Base-by-base conservation (phyloP, 2,329 filamentous ascomycete species). In the Exophiala alcalophila region DNA sequence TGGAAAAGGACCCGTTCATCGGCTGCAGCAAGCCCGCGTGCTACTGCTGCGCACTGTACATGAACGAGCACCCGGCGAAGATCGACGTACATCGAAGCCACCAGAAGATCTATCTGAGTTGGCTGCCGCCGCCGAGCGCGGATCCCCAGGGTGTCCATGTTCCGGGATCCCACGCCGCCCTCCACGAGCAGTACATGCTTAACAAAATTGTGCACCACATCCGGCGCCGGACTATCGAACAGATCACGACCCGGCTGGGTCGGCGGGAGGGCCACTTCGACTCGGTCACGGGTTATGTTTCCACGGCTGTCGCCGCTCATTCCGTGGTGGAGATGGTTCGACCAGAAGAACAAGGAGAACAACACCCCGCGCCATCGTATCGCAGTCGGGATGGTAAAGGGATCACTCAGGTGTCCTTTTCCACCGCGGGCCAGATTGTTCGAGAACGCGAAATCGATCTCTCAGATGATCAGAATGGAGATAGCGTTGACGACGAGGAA, bases 1-100 rank as follows among this genome's bases (percentile, higher is more conserved):
- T 61, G 3, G 59, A 57, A 2, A 40, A 57, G 4, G 72, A 76
- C 43, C 56, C 58, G 3, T 76, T 67, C 49, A 66, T 78, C 9
- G 72, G 66, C 3, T 73, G 67, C 44, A 78, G 72, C 53, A 78
- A 77, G 54, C 65, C 66, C 0, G 67, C 74, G 3, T 78, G 73
- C 40, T 69, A 71, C 44, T 72, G 68, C 36, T 78, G 72, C 53
- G 53, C 56, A 40, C 44, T 60, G 24, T 63, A 64, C 32, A 58
- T 63, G 34, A 46, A 27, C 12, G 25, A 55, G 38, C 59, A 62
- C 38, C 60, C 59, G 24, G 59, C 52, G 9, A 51, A 49, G 9
- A 52, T 61, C 32, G 54, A 56, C 24, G 33, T 44, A 19, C 59
- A 56, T 15, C 15, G 44, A 18, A 59, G 50, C 40, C 59, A 62